Base-by-base conservation (phyloP, 192 early-diverging fungal genomes). In the Thoreauomyces humboldtii region DNA sequence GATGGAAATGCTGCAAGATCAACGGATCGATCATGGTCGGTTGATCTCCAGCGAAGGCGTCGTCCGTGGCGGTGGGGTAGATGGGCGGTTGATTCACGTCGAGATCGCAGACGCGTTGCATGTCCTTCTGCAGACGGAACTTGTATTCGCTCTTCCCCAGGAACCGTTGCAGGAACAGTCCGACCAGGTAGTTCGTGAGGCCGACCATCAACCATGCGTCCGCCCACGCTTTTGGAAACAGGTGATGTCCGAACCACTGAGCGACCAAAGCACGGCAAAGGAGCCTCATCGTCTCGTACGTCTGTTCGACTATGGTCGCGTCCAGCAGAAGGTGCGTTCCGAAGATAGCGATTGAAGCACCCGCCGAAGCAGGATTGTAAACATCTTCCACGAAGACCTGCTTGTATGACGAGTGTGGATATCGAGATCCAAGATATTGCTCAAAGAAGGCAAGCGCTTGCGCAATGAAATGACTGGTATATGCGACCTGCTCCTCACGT, bases 201-300 rank as follows among this genome's bases (percentile, higher is more conserved):
- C 93, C 95, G 37, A 81, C 65, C 6, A 89, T 86, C 15, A 99
- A 72, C 97, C 97, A 99, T 25, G 83, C 81, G 74, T 99, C 97
- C 6, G 82, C 80, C 74, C 78, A 76, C 14, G 59, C 27, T 41
- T 76, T 72, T 27, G 65, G 74, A 12, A 56, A 43, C 37, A 99
- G 85, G 64, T 89, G 92, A 19, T 90, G 84, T 11, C 95, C 95
- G 72, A 98, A 95, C 95, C 95, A 99, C 81, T 99, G 97, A 42
- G 84, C 73, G 19, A 90, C 90, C 4, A 97, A 67, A 0, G 85
- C 86, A 38, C 85, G 70, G 19, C 83, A 85, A 41, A 99, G 65
- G 24, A 72, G 51, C 5, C 82, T 83, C 44, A 92, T 81, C 2
- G 92, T 91, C 50, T 89, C 89, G 61, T 91, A 96, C 4, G 83